These are phyloP conservation scores for Cephalotrichum gorgonifer DNA, from an alignment of 2,329 filamentous ascomycete genomes.

Conservation along the genomic window DNA sequence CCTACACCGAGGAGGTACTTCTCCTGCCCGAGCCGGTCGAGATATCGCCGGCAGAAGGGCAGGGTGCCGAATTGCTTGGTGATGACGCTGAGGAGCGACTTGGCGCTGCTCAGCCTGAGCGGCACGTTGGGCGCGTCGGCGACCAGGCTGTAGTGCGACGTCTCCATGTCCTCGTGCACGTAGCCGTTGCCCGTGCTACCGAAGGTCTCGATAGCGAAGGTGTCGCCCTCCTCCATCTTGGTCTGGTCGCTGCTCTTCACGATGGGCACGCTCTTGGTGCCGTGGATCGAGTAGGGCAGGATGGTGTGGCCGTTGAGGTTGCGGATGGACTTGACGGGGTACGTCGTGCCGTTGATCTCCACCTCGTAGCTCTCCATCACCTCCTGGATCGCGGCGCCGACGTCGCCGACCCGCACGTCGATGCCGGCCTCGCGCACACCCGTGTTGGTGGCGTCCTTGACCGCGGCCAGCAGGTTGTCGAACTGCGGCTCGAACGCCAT, in stretches of 20 bases:
- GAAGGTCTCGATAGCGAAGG: slow-evolving; percentile 76
- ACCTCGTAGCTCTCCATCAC: slow-evolving; percentile 70
- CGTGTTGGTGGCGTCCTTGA: slow-evolving; percentile 71
- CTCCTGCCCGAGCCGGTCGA: slow-evolving; percentile 78
- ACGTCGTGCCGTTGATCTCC: slow-evolving; percentile 55
- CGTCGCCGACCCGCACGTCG: slow-evolving; percentile 65
- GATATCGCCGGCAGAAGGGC: slow-evolving; percentile 72
- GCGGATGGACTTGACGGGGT: slow-evolving; percentile 60
- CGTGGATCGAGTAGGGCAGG: slow-evolving; percentile 65
- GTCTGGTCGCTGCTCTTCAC: slow-evolving; percentile 66
- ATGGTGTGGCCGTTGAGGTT: slow-evolving; percentile 71
- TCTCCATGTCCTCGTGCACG: slow-evolving; percentile 68
- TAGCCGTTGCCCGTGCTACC: slow-evolving; percentile 68
- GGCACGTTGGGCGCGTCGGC: slow-evolving; percentile 51
- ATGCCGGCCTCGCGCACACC: slow-evolving; percentile 73
- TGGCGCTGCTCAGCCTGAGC: slow-evolving; percentile 63
- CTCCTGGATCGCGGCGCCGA: slow-evolving; percentile 62
- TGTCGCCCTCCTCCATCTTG: slow-evolving; percentile 79
- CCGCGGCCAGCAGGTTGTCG: slow-evolving; percentile 62
- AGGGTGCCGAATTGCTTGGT: slow-evolving; percentile 84
- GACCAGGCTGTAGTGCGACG: slow-evolving; percentile 67
- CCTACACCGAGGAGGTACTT: slow-evolving; percentile 75
- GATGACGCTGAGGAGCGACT: slow-evolving; percentile 68
- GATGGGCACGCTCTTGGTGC: slow-evolving; percentile 70
- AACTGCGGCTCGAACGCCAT: slow-evolving; percentile 65